Evolutionary conservation across 495 filamentous ascomycete species (phyloP).

Genomic region (Massariosphaeria phaeospora): DNA sequence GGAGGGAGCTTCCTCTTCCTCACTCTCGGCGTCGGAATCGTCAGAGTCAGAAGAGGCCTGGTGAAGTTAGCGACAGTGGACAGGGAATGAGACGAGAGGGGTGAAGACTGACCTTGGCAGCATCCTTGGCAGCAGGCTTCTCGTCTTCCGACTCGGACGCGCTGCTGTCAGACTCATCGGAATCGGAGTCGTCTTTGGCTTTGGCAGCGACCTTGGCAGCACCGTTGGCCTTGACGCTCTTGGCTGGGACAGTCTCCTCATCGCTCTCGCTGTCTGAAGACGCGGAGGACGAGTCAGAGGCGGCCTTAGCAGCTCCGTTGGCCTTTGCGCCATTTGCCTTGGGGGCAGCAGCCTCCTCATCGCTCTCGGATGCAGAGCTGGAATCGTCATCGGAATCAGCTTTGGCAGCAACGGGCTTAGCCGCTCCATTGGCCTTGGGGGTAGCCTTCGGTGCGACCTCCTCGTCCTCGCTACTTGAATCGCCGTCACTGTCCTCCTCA

Average conservation of each 20-base stretch:
- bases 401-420: constrained; percentile 29
- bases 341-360: constrained; percentile 35
- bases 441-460: constrained; percentile 31
- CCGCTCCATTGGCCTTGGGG: constrained; percentile 36
- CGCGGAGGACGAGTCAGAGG: constrained; percentile 14
- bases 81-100: neutral
- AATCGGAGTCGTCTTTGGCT: constrained; percentile 15
- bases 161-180: constrained; percentile 27
- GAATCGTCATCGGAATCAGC: constrained; percentile 38
- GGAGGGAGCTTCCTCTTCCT: constrained; percentile 48
- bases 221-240: constrained; percentile 27
- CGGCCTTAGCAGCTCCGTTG: constrained; percentile 15
- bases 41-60: constrained; percentile 20
- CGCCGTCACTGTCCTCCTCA: constrained; percentile 36
- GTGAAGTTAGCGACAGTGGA: neutral
- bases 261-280: constrained; percentile 24
- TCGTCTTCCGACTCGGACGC: constrained; percentile 22
- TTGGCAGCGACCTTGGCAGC: constrained; percentile 16
- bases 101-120: constrained; percentile 28
- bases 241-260: constrained; percentile 32
- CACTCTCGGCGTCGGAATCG: constrained; percentile 43
- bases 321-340: constrained; percentile 11
- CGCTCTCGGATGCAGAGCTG: constrained; percentile 28
- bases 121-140: constrained; percentile 23
- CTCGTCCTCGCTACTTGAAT: constrained; percentile 28